Evolutionary conservation across 306 rosid species (phyloP).

Genomic region (Urtica urens): DNA sequence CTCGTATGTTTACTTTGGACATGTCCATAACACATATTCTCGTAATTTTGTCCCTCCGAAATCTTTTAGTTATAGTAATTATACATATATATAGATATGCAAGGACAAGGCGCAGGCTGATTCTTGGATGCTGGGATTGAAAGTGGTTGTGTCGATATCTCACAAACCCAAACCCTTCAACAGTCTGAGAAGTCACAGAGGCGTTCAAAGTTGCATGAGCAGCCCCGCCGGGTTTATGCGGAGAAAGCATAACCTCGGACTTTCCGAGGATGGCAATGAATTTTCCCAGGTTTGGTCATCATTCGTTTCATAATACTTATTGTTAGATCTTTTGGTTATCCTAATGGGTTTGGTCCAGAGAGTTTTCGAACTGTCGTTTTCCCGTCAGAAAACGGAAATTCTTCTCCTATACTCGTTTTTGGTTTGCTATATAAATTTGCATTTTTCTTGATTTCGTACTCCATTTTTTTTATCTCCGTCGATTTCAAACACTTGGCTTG

Average conservation of each 20-base stretch:
- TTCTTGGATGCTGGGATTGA: slow-evolving; percentile 72
- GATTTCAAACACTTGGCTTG: too few species aligned
- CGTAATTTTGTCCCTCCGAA: slow-evolving; percentile 1
- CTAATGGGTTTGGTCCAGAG: too few species aligned
- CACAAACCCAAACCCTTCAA: slow-evolving; percentile 34
- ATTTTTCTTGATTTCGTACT: too few species aligned
- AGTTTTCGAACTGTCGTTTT: too few species aligned
- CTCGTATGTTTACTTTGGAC: slow-evolving; percentile 35
- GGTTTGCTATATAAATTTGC: too few species aligned
- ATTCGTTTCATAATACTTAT: background rate
- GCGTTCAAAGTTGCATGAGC: slow-evolving; percentile 62
- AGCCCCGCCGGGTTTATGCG: slow-evolving; percentile 75
- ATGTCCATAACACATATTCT: background rate
- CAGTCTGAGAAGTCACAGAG: slow-evolving; percentile 52
- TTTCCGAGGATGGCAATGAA: slow-evolving; percentile 44
- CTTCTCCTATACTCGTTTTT: too few species aligned
- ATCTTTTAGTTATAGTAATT: background rate
- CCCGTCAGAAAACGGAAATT: too few species aligned
- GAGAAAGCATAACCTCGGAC: slow-evolving; percentile 74
- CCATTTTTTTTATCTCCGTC: too few species aligned
- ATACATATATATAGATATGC: slow-evolving; percentile 44
- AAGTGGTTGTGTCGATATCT: slow-evolving; percentile 43
- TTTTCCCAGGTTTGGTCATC: slow-evolving; percentile 51
- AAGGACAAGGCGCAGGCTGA: slow-evolving; percentile 73
- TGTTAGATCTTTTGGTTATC: too few species aligned